These are phyloP conservation scores for Colletotrichum camelliae DNA, from an alignment of 2,329 filamentous ascomycete genomes.

Conservation along the genomic window DNA sequence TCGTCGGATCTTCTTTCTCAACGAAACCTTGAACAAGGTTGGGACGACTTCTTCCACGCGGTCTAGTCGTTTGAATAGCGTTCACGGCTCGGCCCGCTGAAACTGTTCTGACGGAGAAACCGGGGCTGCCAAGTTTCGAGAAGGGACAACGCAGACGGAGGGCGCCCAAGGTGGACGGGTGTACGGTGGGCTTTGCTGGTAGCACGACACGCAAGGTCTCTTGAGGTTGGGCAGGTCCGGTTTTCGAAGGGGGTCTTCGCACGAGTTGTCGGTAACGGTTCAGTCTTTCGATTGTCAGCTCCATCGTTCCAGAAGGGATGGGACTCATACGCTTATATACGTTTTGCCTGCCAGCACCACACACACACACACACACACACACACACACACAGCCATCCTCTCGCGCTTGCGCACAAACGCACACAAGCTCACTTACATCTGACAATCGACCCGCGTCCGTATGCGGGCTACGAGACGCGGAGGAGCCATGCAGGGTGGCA, in stretches of 20 bases:
- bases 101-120: conserved; percentile 12
- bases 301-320: conserved; percentile 4
- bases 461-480: conserved; percentile 19
- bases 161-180: background rate
- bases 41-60: background rate
- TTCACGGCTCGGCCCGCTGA: conserved; percentile 20
- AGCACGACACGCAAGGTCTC: background rate
- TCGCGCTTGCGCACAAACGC: conserved; percentile 4
- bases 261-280: background rate
- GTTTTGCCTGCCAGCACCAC: conserved; percentile 14
- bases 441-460: conserved; percentile 13
- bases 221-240: background rate
- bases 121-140: conserved; percentile 17
- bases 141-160: background rate
- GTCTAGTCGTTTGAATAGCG: conserved; percentile 9
- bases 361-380: background rate
- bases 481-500: conserved; percentile 21
- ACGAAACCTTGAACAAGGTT: background rate
- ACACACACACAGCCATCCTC: background rate
- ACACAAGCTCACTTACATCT: conserved; percentile 22
- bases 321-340: conserved; percentile 20
- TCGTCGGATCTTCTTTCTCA: conserved; percentile 3
- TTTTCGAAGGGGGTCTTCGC: background rate
- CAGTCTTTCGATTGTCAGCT: conserved; percentile 10
- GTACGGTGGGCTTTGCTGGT: background rate